Conservation (phyloP, 2,329 filamentous ascomycete species). For the Aspergillus transmontanensis region DNA sequence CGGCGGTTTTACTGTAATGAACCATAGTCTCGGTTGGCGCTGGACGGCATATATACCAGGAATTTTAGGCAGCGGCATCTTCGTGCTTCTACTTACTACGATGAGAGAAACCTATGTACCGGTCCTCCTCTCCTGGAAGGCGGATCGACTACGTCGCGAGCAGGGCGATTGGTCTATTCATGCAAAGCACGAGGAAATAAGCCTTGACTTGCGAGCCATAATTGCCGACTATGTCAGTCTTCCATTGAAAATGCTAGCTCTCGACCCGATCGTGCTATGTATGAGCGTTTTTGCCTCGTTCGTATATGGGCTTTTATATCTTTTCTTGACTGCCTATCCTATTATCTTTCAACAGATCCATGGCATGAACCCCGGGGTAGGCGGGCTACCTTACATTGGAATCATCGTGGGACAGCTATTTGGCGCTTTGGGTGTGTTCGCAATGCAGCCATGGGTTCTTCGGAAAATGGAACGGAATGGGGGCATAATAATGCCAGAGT, state of each 20-base stretch:
- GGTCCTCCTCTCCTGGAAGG: conserved; percentile 38
- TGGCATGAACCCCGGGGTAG: conserved; percentile 68
- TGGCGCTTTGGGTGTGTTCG: conserved; percentile 64
- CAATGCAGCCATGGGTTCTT: conserved; percentile 19
- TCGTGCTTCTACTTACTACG: conserved; percentile 18
- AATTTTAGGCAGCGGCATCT: conserved; percentile 34
- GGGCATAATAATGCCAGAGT: conserved; percentile 58
- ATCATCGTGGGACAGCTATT: conserved; percentile 74
- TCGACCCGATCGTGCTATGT: conserved; percentile 40
- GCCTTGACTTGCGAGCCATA: conserved; percentile 36
- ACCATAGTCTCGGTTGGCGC: conserved; percentile 39
- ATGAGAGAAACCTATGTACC: conserved; percentile 42
- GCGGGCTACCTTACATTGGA: conserved; percentile 80
- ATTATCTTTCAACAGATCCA: conserved; percentile 56
- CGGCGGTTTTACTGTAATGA: conserved; percentile 38
- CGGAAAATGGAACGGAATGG: conserved; percentile 71
- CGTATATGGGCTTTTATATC: conserved; percentile 29
- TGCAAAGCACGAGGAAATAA: conserved; percentile 28
- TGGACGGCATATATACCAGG: conserved; percentile 45
- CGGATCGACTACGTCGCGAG: conserved; percentile 34
- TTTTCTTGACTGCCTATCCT: conserved; percentile 39
- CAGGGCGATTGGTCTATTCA: conserved; percentile 39
- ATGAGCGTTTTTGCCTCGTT: conserved; percentile 38
- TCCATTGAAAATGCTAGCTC: conserved; percentile 31
- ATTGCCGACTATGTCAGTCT: conserved; percentile 40